phyloP scores from a whole-genome alignment of 306 rosid species.

The barrel medic (Medicago truncatula) region MtrunA17r5.0-ANR NC_053046.1:26867501-26868000 shows the following conservation, averaged over 20 bases:
- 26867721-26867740: slow-evolving; percentile 49
- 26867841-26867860: slow-evolving; percentile 8
- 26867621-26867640: slow-evolving; percentile 44
- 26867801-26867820: background rate
- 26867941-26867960: too few species aligned
- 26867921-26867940: too few species aligned
- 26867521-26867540: background rate
- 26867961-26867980: background rate
- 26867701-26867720: slow-evolving; percentile 10
- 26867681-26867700: slow-evolving; percentile 43
- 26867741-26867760: slow-evolving; percentile 59
- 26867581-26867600: slow-evolving; percentile 19
- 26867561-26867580: slow-evolving; percentile 38
- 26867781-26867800: slow-evolving; percentile 51
- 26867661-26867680: slow-evolving; percentile 33
- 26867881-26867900: too few species aligned
- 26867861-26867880: slow-evolving; percentile 40
- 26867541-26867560: background rate
- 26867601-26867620: slow-evolving; percentile 37
- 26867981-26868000: too few species aligned
- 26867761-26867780: slow-evolving; percentile 84
- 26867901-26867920: too few species aligned
- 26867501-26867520: background rate
- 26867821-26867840: background rate
- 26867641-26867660: slow-evolving; percentile 38